phyloP scores from a whole-genome alignment of 1,284 basidiomycete genomes.

The Caloboletus inedulis region DNA sequence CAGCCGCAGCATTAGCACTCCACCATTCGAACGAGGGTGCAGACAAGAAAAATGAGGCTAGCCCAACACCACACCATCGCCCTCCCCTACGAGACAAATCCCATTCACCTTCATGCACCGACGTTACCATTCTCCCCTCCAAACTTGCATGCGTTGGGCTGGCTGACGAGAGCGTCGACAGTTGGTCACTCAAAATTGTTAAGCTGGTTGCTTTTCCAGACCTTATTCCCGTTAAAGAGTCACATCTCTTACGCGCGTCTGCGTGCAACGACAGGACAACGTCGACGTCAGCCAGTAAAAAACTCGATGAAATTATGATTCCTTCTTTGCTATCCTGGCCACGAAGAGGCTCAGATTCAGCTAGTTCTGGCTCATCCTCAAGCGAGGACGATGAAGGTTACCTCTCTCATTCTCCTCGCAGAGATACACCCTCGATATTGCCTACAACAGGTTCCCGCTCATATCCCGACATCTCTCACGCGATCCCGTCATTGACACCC shows the following conservation, averaged over 20 bases:
- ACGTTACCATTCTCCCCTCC: constrained; percentile 49
- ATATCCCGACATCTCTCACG: constrained; percentile 39
- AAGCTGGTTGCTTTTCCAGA: constrained; percentile 73
- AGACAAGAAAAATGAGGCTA: constrained; percentile 6
- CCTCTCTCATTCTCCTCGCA: constrained; percentile 51
- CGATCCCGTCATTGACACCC: constrained; percentile 22
- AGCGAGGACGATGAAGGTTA: constrained; percentile 50
- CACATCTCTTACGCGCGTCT: constrained; percentile 8
- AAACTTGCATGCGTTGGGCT: constrained; percentile 58
- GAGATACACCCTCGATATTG: constrained; percentile 34
- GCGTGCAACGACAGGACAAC: background rate
- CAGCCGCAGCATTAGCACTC: constrained; percentile 31
- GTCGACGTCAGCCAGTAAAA: constrained; percentile 11
- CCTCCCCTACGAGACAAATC: constrained; percentile 36
- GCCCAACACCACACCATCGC: constrained; percentile 8
- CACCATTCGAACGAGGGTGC: constrained; percentile 12
- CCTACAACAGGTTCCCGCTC: constrained; percentile 40
- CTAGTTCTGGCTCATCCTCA: constrained; percentile 29
- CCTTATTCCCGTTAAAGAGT: constrained; percentile 43
- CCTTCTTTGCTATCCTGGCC: constrained; percentile 24
- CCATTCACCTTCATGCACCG: constrained; percentile 43
- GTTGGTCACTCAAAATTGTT: constrained; percentile 70
- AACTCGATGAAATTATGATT: constrained; percentile 13
- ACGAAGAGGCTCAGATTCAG: constrained; percentile 25
- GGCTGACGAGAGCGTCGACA: constrained; percentile 60